Conservation (phyloP, 129 eudicot genomes). For the Silybum marianum region DNA sequence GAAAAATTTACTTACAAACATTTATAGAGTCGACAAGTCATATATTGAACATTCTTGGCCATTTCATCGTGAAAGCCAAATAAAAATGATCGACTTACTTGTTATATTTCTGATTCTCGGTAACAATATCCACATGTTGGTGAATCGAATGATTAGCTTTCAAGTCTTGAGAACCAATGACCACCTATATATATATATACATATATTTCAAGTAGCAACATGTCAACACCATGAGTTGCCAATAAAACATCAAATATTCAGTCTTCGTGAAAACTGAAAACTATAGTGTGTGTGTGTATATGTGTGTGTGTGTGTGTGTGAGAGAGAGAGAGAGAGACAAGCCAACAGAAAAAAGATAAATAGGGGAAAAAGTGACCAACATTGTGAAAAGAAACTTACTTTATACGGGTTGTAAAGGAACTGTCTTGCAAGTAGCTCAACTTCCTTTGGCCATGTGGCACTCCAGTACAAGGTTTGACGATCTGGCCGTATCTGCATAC, state of each 20-base stretch:
- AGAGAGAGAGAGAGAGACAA: background rate
- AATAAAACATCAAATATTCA: background rate
- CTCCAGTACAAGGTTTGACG: conserved; percentile 97
- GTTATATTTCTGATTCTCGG: conserved; percentile 91
- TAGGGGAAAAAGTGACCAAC: too few relatives aligned
- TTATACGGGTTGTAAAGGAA: conserved; percentile 80
- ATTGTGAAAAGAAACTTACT: conserved; percentile 42
- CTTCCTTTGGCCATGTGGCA: conserved; percentile 99
- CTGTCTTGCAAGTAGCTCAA: conserved; percentile 77
- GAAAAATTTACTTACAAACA: background rate
- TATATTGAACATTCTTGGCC: background rate
- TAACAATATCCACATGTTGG: conserved; percentile 85
- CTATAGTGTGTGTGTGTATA: background rate
- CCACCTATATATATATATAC: conserved; percentile 48
- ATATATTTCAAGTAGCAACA: conserved; percentile 11
- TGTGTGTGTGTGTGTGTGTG: conserved; percentile 16
- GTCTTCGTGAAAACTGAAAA: background rate
- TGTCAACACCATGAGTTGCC: background rate
- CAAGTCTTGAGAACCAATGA: conserved; percentile 86
- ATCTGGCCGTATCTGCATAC: conserved; percentile 89
- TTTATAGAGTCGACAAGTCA: background rate
- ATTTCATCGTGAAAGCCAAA: background rate
- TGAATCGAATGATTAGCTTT: conserved; percentile 98
- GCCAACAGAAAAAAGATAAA: background rate
- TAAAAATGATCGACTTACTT: conserved; percentile 48